Percentiles rank a stretch among this genome's conserved stretches.
Evolutionary conservation across 176 grass and related monocot genomes (phyloP).

Genomic region (Lolium rigidum): DNA sequence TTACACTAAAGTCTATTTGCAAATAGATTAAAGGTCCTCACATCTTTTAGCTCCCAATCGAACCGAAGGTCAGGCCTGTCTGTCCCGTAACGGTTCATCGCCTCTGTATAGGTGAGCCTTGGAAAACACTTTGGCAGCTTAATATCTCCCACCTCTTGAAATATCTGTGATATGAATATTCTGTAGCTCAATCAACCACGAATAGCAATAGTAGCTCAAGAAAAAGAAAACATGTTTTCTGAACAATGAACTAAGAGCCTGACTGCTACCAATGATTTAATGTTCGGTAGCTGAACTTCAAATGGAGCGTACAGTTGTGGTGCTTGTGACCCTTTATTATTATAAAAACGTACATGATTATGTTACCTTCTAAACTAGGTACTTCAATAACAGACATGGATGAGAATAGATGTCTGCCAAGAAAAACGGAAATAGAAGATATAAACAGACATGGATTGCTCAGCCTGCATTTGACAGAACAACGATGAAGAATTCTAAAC

Average conservation of each 20-base stretch:
- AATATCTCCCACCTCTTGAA: conserved; percentile 77
- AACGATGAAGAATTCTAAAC: too few relatives aligned
- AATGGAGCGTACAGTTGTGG: conserved; percentile 23
- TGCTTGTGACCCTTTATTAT: conserved; percentile 5
- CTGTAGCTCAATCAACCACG: conserved; percentile 36
- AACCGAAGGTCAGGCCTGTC: conserved; percentile 98
- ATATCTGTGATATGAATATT: conserved; percentile 68
- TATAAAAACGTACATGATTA: not conserved
- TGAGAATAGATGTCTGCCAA: conserved; percentile 15
- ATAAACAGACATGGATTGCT: too few relatives aligned
- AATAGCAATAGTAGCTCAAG: conserved; percentile 19
- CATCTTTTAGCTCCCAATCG: conserved; percentile 89
- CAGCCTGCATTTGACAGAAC: too few relatives aligned
- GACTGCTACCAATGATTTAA: conserved; percentile 30
- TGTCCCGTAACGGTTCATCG: conserved; percentile 89
- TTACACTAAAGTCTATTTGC: conserved; percentile 19
- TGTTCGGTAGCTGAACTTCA: conserved; percentile 13
- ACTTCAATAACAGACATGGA: not conserved
- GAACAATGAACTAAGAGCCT: conserved; percentile 4
- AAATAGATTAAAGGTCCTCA: conserved; percentile 53
- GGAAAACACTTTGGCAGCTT: conserved; percentile 88
- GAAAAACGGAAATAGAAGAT: not conserved
- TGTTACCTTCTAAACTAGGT: conserved; percentile 17
- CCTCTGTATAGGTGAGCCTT: conserved; percentile 82
- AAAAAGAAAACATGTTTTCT: not conserved